Percentiles rank a stretch among this genome's conserved stretches.
Evolutionary conservation across 257 asterid species (phyloP).

Genomic region (Fraxinus excelsior): DNA sequence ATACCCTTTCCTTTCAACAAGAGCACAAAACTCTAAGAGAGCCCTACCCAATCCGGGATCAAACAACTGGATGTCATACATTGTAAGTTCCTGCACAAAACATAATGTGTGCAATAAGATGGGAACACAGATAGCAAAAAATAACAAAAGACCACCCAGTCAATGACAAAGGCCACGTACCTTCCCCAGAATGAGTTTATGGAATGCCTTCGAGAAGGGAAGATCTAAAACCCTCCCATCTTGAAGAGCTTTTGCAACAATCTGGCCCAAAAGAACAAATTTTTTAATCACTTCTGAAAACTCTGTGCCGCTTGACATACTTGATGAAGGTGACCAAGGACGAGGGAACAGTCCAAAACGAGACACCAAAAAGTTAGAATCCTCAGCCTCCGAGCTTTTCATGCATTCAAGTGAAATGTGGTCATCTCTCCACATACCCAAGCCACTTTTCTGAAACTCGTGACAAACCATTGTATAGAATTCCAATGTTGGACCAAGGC

Average conservation of each 20-base stretch:
- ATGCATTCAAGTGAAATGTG: conserved; percentile 28
- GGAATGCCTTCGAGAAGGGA: conserved; percentile 86
- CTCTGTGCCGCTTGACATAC: conserved; percentile 33
- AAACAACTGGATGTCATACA: conserved; percentile 75
- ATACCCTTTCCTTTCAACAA: conserved; percentile 67
- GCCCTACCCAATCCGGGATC: conserved; percentile 80
- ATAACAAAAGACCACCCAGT: neutral
- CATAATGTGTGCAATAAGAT: neutral
- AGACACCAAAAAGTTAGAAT: conserved; percentile 45
- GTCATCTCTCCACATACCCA: conserved; percentile 94
- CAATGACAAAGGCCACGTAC: conserved; percentile 37
- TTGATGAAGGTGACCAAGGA: conserved; percentile 68
- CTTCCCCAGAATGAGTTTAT: conserved; percentile 83
- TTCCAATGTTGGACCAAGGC: conserved; percentile 95
- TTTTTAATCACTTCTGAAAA: conserved; percentile 61
- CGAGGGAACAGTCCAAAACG: conserved; percentile 86
- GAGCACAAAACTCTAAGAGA: conserved; percentile 77
- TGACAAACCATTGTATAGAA: conserved; percentile 84
- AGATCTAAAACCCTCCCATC: conserved; percentile 91
- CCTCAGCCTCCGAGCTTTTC: conserved; percentile 35
- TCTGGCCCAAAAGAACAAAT: conserved; percentile 75
- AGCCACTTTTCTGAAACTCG: conserved; percentile 80
- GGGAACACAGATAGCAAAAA: neutral
- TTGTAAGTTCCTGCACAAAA: conserved; percentile 67
- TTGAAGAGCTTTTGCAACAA: conserved; percentile 88